Base-by-base conservation (phyloP, 139 green algal species). In the Mesostigma viride region DNA sequence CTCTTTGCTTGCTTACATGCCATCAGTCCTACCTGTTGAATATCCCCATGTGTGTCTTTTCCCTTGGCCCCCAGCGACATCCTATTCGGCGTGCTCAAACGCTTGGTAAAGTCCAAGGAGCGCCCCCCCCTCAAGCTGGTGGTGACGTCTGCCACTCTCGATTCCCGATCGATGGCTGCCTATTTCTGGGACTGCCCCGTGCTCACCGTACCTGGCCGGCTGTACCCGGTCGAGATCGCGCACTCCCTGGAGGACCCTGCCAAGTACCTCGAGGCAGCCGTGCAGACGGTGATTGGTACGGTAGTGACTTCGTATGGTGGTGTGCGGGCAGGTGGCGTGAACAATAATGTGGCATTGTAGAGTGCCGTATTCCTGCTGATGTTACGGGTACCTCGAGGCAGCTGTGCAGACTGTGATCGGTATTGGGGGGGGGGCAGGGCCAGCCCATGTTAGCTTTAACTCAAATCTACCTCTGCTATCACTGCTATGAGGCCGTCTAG, bases 41-140 rank as follows among this genome's bases (percentile, higher is more conserved):
- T n/a, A n/a, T n/a, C n/a, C n/a, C n/a, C n/a, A n/a, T n/a, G n/a
- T n/a, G n/a, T n/a, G n/a, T n/a, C n/a, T n/a, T n/a, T n/a, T n/a
- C n/a, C n/a, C n/a, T n/a, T n/a, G n/a, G n/a, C n/a, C n/a, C n/a
- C n/a, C 65, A 72, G 65, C 3, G 91, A 97, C 82, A 89, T 97
- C 65, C 82, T 97, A n/a, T 96, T 97, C 79, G 91, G 87, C 3
- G 53, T 97, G 36, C 82, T 97, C 20, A 95, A 95, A 68, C 57
- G 70, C 4, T 72, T 91, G 53, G 75, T 85, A 31, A 53, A 26
- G 2, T 28, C 36, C 2, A 31, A 64, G 62, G 8, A 31, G 22
- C 57, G 67, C 8, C 60, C 31, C 3, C 24, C 14, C 3, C 75
- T 89, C 34, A 86, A 87, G 68, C 69, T 97, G 58, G 72, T 96